These are phyloP conservation scores for Sclerotinia nivalis DNA, from an alignment of 2,329 filamentous ascomycete species.

Conservation along the genomic window DNA sequence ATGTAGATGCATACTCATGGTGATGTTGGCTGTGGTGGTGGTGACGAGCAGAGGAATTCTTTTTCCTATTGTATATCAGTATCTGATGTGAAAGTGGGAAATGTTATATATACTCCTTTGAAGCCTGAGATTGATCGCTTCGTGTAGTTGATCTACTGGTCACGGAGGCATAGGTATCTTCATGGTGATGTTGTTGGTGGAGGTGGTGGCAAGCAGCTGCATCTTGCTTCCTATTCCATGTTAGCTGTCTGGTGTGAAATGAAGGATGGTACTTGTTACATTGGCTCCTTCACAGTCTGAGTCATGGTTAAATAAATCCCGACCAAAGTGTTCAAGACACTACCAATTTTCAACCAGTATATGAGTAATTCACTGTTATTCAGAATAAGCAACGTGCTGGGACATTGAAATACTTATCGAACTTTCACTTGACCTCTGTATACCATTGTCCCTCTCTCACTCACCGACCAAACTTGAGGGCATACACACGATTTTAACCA, in stretches of 20 bases:
- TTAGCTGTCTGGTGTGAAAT: background rate
- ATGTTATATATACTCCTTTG: too few relatives aligned
- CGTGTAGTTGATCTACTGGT: background rate
- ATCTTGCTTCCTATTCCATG: background rate
- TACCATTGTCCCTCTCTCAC: background rate
- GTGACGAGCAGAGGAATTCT: background rate
- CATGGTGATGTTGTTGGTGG: background rate
- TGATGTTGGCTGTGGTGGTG: background rate
- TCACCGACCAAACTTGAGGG: background rate
- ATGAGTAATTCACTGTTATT: accelerated
- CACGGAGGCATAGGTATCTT: background rate
- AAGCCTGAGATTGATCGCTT: background rate
- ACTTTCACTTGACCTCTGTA: background rate
- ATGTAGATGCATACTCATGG: background rate
- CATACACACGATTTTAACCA: background rate
- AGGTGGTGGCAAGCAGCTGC: background rate
- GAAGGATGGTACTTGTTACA: background rate
- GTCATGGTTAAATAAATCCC: background rate
- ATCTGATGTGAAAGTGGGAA: background rate
- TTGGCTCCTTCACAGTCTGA: background rate
- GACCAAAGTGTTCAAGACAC: background rate
- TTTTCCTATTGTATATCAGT: background rate
- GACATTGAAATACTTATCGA: background rate
- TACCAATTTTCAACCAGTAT: accelerated
- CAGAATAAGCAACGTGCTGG: background rate